These are phyloP conservation scores for Penium margaritaceum DNA, from an alignment of 139 green algal genomes.

Conservation along the genomic window DNA sequence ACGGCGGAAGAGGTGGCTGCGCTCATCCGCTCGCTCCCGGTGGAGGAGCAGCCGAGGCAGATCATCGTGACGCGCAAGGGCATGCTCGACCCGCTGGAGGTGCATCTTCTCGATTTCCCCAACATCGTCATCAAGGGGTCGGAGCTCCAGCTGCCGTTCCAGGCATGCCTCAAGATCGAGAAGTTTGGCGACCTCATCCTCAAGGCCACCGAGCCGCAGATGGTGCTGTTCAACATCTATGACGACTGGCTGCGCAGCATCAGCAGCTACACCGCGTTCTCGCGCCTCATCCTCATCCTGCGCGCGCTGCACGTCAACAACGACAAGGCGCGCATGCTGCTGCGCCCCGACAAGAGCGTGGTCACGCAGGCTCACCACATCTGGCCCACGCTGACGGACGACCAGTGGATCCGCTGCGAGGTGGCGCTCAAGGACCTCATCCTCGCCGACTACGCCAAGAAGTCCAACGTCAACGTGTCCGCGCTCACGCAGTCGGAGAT, in stretches of 20 bases:
- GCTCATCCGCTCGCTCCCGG: slow-evolving; percentile 84
- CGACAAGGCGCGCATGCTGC: slow-evolving; percentile 93
- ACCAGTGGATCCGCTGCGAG: slow-evolving; percentile 97
- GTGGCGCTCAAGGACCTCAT: slow-evolving; percentile 80
- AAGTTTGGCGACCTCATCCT: slow-evolving; percentile 71
- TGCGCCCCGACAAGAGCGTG: slow-evolving; percentile 88
- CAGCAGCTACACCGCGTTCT: slow-evolving; percentile 96
- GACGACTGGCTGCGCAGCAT: slow-evolving; percentile 98
- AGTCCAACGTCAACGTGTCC: slow-evolving; percentile 97
- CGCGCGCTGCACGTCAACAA: slow-evolving; percentile 94
- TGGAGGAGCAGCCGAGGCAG: slow-evolving; percentile 98
- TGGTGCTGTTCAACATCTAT: slow-evolving; percentile 99
- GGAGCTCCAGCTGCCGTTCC: slow-evolving; percentile 99
- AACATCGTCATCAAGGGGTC: slow-evolving; percentile 99
- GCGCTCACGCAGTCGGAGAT: slow-evolving; percentile 94
- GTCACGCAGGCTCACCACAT: slow-evolving; percentile 96
- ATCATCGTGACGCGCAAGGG: slow-evolving; percentile 98
- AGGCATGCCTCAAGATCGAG: slow-evolving; percentile 93
- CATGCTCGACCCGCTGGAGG: slow-evolving; percentile 98
- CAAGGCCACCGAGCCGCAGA: slow-evolving; percentile 83
- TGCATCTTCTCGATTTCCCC: slow-evolving; percentile 97
- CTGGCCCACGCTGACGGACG: slow-evolving; percentile 92
- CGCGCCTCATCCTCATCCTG: slow-evolving; percentile 89
- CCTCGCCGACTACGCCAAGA: slow-evolving; percentile 96
- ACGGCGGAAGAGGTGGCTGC: slow-evolving; percentile 96